Evolutionary conservation across 805 yeast species (phyloP).

Genomic region (Nakazawaea populi): DNA sequence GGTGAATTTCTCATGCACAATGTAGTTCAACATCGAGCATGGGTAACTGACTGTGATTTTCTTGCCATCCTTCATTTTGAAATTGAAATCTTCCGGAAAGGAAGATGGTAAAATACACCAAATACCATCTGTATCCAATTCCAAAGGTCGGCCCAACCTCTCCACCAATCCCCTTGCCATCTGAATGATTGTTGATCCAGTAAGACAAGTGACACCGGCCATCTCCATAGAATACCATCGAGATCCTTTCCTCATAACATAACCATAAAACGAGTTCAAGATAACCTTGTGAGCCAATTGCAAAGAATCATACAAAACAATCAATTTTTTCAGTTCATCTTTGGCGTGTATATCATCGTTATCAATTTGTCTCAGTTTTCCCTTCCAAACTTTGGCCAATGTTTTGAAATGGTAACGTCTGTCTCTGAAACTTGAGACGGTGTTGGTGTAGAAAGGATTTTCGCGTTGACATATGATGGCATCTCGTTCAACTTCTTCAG

Average conservation of each 20-base stretch:
- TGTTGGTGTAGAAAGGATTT: slow-evolving; percentile 93
- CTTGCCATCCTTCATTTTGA: slow-evolving; percentile 73
- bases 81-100: slow-evolving; percentile 83
- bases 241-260: slow-evolving; percentile 98
- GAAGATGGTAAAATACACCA: slow-evolving; percentile 96
- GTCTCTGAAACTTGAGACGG: slow-evolving; percentile 92
- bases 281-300: slow-evolving; percentile 97
- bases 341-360: slow-evolving; percentile 50
- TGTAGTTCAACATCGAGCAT: slow-evolving; percentile 90
- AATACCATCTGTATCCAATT: slow-evolving; percentile 97
- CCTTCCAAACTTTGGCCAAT: slow-evolving; percentile 90
- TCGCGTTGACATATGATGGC: slow-evolving; percentile 96
- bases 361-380: slow-evolving; percentile 54
- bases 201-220: slow-evolving; percentile 98
- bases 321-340: slow-evolving; percentile 94
- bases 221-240: slow-evolving; percentile 99
- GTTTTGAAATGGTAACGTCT: slow-evolving; percentile 95
- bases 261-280: slow-evolving; percentile 93
- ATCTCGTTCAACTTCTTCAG: slow-evolving; percentile 82
- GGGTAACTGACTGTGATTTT: slow-evolving; percentile 79
- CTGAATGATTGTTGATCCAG: slow-evolving; percentile 97
- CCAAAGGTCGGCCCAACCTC: slow-evolving; percentile 90
- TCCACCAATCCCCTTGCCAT: slow-evolving; percentile 93
- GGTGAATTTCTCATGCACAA: slow-evolving; percentile 87
- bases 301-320: slow-evolving; percentile 86